Conservation (phyloP, 2,329 filamentous ascomycete genomes). For the Nannizziopsis barbatae region DNA sequence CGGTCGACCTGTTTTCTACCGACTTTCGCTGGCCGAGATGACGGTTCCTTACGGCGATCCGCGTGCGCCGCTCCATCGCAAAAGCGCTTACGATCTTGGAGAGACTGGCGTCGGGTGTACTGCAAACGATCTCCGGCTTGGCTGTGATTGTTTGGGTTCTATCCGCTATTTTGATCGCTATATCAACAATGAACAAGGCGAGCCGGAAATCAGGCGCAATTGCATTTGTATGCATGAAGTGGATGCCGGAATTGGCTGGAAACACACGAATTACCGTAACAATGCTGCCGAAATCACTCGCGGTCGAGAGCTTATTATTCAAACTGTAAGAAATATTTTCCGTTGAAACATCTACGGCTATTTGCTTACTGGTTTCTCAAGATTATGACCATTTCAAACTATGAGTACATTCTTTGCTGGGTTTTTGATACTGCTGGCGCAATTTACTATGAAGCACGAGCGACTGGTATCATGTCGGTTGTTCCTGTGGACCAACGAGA, state of each 20-base stretch:
- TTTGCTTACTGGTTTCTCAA: conserved; percentile 15
- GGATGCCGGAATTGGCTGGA: conserved; percentile 33
- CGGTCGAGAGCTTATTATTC: conserved; percentile 27
- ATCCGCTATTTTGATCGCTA: conserved; percentile 37
- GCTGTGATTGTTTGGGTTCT: conserved; percentile 36
- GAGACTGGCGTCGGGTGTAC: conserved; percentile 35
- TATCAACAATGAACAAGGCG: conserved; percentile 26
- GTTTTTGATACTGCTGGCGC: conserved; percentile 33
- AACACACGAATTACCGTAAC: conserved; percentile 32
- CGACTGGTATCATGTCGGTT: conserved; percentile 38
- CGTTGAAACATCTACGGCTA: neutral
- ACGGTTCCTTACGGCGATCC: conserved; percentile 37
- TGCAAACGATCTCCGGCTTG: conserved; percentile 34
- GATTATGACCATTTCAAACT: conserved; percentile 34
- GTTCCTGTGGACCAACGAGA: conserved; percentile 25
- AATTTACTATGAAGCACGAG: conserved; percentile 30
- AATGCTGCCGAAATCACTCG: conserved; percentile 24
- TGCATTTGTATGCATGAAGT: conserved; percentile 35
- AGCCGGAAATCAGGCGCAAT: conserved; percentile 32
- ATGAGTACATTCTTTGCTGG: conserved; percentile 37
- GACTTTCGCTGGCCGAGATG: conserved; percentile 36
- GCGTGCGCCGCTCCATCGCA: conserved; percentile 33
- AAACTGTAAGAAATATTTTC: conserved; percentile 13
- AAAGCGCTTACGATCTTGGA: conserved; percentile 37
- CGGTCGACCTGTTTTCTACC: conserved; percentile 32